A percentile compares a stretch with the other conserved stretches of the same genome.
These are phyloP conservation scores for Colletotrichum filicis DNA, from an alignment of 2,329 filamentous ascomycete species.

Conservation along the genomic window DNA sequence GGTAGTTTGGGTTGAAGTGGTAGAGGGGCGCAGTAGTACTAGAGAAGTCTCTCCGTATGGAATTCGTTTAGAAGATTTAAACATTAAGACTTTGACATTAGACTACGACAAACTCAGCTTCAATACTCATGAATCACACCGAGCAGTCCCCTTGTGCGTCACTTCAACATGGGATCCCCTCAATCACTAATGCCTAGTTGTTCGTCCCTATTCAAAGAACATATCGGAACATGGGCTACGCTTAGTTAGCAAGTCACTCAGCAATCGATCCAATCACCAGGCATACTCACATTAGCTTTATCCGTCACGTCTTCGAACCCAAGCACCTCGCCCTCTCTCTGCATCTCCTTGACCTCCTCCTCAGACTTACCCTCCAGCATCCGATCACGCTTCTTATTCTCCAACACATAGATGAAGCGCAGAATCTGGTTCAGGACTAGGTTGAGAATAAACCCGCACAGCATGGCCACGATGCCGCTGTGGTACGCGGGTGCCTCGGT, in stretches of 20 bases:
- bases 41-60: not conserved
- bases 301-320: slow-evolving; percentile 54
- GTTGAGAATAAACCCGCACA: slow-evolving; percentile 23
- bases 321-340: slow-evolving; percentile 21
- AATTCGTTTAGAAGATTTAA: not conserved
- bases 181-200: not conserved
- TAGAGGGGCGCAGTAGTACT: not conserved
- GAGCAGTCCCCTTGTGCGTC: too few species aligned
- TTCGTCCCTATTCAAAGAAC: not conserved
- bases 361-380: slow-evolving; percentile 27
- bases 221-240: slow-evolving; percentile 31
- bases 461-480: slow-evolving; percentile 30
- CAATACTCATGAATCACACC: too few species aligned
- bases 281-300: slow-evolving; percentile 40
- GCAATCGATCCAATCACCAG: not conserved
- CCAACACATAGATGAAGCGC: slow-evolving; percentile 18
- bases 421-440: slow-evolving; percentile 27
- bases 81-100: not conserved
- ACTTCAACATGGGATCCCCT: not conserved
- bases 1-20: not conserved
- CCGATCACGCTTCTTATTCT: slow-evolving; percentile 18
- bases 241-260: not conserved
- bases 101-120: not conserved
- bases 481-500: slow-evolving; percentile 26
- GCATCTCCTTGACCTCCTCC: slow-evolving; percentile 29